Evolutionary conservation across 257 asterid species (phyloP).

Genomic region (Prunella vulgaris): DNA sequence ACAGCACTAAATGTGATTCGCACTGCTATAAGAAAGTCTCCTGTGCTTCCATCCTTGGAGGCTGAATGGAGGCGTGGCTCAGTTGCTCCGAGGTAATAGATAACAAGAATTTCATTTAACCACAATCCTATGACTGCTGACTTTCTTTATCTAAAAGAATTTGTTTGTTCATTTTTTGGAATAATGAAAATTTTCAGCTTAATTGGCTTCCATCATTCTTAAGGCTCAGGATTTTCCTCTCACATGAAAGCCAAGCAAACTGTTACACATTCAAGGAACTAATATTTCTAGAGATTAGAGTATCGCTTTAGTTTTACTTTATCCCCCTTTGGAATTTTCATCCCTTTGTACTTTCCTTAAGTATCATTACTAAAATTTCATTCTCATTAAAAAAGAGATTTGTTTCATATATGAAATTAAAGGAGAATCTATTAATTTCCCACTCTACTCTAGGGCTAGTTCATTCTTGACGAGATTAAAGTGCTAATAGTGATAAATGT

Average conservation of each 20-base stretch:
- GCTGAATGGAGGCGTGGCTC: slow-evolving; percentile 90
- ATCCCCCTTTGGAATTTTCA: neutral
- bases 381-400: neutral
- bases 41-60: slow-evolving; percentile 84
- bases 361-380: neutral
- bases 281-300: neutral
- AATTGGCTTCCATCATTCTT: slow-evolving; percentile 1
- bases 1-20: slow-evolving; percentile 72
- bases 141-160: neutral
- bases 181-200: slow-evolving; percentile 11
- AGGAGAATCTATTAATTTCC: neutral
- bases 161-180: neutral
- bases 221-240: neutral
- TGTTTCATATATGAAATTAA: neutral
- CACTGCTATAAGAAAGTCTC: slow-evolving; percentile 61
- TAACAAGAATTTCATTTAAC: slow-evolving; percentile 14
- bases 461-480: neutral
- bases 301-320: neutral
- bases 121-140: slow-evolving; percentile 7
- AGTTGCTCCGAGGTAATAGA: slow-evolving; percentile 86
- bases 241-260: neutral
- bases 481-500: neutral
- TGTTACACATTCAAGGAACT: neutral
- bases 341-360: neutral
- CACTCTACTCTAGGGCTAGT: neutral